Evolutionary conservation across 352 stramenopile species (phyloP).

Genomic region (Globisporangium abappressorium): DNA sequence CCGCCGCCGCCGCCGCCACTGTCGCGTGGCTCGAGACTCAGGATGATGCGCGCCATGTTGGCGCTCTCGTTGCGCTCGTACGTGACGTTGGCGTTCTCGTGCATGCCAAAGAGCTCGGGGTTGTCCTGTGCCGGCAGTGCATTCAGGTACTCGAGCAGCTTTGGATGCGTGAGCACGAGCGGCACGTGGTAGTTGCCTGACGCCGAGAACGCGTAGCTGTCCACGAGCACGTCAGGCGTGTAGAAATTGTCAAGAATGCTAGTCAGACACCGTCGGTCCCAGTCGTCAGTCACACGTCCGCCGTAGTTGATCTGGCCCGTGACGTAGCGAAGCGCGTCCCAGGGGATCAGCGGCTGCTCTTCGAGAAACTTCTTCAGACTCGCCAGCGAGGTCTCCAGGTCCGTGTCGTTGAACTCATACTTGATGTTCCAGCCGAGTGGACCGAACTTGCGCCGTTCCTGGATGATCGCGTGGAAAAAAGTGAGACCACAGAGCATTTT

Average conservation of each 20-base stretch:
- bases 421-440: constrained; percentile 95
- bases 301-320: constrained; percentile 96
- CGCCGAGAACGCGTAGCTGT: constrained; percentile 85
- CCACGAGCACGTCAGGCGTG: constrained; percentile 71
- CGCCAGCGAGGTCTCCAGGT: constrained; percentile 92
- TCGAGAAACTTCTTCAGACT: constrained; percentile 90
- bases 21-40: constrained; percentile 89
- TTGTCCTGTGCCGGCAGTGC: constrained; percentile 85
- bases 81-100: constrained; percentile 94
- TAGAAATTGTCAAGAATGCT: constrained; percentile 93
- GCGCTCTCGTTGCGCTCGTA: constrained; percentile 91
- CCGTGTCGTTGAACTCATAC: constrained; percentile 96
- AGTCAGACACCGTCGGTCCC: constrained; percentile 92
- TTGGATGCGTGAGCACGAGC: constrained; percentile 31
- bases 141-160: constrained; percentile 81
- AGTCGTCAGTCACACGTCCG: constrained; percentile 94
- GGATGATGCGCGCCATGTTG: constrained; percentile 85
- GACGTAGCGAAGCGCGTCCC: constrained; percentile 93
- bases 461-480: constrained; percentile 94
- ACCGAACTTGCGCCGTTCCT: constrained; percentile 94
- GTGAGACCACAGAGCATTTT: constrained; percentile 87
- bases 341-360: constrained; percentile 89
- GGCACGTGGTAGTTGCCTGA: constrained; percentile 90
- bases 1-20: constrained; percentile 51
- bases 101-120: constrained; percentile 95